Percentiles rank a stretch among this genome's conserved stretches.
Evolutionary conservation across 805 yeast species (phyloP).

Genomic region (Isabelozyma heimii): DNA sequence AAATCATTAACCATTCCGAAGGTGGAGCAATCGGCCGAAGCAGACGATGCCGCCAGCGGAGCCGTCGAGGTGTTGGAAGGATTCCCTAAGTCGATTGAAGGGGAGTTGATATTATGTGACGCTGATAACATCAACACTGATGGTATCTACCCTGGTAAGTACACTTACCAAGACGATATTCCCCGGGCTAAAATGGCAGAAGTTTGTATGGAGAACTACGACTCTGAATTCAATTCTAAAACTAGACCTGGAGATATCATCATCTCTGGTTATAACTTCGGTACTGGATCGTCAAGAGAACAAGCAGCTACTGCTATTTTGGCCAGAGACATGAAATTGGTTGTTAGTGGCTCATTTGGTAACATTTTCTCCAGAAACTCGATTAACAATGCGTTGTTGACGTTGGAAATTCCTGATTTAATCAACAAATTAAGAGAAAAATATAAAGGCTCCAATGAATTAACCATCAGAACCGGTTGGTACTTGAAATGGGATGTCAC

Average conservation of each 20-base stretch:
- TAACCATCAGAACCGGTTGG: slow-evolving; percentile 95
- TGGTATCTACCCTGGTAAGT: slow-evolving; percentile 98
- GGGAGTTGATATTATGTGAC: slow-evolving; percentile 92
- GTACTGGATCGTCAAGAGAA: slow-evolving; percentile 98
- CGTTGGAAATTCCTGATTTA: slow-evolving; percentile 89
- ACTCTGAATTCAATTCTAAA: slow-evolving; percentile 78
- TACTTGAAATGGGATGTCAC: slow-evolving; percentile 90
- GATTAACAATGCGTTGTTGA: slow-evolving; percentile 91
- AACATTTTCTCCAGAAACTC: slow-evolving; percentile 95
- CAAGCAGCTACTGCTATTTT: slow-evolving; percentile 98
- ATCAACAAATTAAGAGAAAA: slow-evolving; percentile 72
- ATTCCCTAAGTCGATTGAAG: slow-evolving; percentile 84
- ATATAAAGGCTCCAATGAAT: slow-evolving; percentile 58
- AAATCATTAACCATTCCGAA: slow-evolving; percentile 31
- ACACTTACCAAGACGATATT: slow-evolving; percentile 97
- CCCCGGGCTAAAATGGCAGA: slow-evolving; percentile 95
- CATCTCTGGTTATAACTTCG: slow-evolving; percentile 91
- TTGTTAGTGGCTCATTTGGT: slow-evolving; percentile 96
- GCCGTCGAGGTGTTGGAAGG: slow-evolving; percentile 81
- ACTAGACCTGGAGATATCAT: slow-evolving; percentile 87
- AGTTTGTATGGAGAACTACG: slow-evolving; percentile 99
- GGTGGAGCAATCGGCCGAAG: slow-evolving; percentile 21
- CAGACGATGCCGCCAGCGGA: slow-evolving; percentile 26
- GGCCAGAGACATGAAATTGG: slow-evolving; percentile 89
- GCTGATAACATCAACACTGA: slow-evolving; percentile 97